These are phyloP conservation scores for Pseudevernia furfuracea DNA, from an alignment of 495 filamentous ascomycete genomes.

Conservation along the genomic window DNA sequence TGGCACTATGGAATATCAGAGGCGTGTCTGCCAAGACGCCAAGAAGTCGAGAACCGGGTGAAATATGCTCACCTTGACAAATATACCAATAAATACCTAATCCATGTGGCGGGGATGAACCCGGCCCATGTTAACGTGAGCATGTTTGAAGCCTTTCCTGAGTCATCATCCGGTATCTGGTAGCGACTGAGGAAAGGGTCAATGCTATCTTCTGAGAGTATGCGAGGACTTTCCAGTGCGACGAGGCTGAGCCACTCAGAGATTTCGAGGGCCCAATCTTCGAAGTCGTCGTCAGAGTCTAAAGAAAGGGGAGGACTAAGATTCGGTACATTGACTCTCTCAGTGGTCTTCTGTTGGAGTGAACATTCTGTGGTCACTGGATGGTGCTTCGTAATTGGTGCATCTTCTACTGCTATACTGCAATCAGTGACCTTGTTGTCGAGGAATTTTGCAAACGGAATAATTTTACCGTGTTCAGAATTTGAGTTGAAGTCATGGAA, in stretches of 20 bases:
- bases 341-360: slow-evolving; percentile 27
- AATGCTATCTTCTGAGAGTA: slow-evolving; percentile 57
- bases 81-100: slow-evolving; percentile 33
- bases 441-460: no score
- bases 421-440: not conserved
- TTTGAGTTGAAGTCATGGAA: slow-evolving; percentile 54
- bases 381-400: slow-evolving; percentile 47
- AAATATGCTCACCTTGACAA: slow-evolving; percentile 18
- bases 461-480: not conserved
- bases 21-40: not conserved
- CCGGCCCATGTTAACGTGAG: slow-evolving; percentile 44
- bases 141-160: slow-evolving; percentile 26
- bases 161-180: slow-evolving; percentile 45
- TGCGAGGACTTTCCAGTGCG: slow-evolving; percentile 61
- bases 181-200: slow-evolving; percentile 83
- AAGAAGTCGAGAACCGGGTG: not conserved
- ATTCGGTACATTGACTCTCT: slow-evolving; percentile 41
- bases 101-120: slow-evolving; percentile 38
- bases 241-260: slow-evolving; percentile 83
- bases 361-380: slow-evolving; percentile 42
- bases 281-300: slow-evolving; percentile 40
- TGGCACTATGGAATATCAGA: slow-evolving; percentile 10
- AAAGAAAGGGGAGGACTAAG: slow-evolving; percentile 39
- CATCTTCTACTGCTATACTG: slow-evolving; percentile 23
- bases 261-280: slow-evolving; percentile 54